Evolutionary conservation across 1,139 yeast species (phyloP).

Genomic region (Nakaseomyces bracarensis): DNA sequence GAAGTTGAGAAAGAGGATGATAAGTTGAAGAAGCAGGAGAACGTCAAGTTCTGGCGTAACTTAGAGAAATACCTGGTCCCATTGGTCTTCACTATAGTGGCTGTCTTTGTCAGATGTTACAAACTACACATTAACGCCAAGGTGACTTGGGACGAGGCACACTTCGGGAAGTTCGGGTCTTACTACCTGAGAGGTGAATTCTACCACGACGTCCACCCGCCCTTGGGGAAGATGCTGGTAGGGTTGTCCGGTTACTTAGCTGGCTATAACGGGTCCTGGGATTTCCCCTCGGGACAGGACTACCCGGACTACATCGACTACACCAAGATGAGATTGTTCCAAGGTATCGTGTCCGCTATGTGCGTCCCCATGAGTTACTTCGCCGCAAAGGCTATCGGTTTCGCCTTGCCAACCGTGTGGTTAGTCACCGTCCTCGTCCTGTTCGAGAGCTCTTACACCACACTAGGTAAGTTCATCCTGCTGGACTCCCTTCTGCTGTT

Average conservation of each 20-base stretch:
- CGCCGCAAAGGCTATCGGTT: conserved; percentile 80
- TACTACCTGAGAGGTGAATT: conserved; percentile 87
- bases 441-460: conserved; percentile 77
- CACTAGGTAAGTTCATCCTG: conserved; percentile 84
- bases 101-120: conserved; percentile 69
- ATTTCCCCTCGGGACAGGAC: conserved; percentile 76
- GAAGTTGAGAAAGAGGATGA: background rate
- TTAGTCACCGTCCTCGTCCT: conserved; percentile 79
- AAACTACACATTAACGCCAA: conserved; percentile 57
- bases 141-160: conserved; percentile 97
- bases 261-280: conserved; percentile 93
- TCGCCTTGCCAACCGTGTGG: conserved; percentile 79
- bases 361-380: conserved; percentile 92
- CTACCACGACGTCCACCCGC: conserved; percentile 98
- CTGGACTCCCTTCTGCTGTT: conserved; percentile 93
- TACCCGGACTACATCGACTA: conserved; percentile 85
- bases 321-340: conserved; percentile 88
- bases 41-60: conserved; percentile 20
- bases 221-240: conserved; percentile 93
- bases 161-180: conserved; percentile 92
- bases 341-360: conserved; percentile 80
- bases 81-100: conserved; percentile 50
- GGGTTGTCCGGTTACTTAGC: conserved; percentile 93
- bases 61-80: conserved; percentile 48
- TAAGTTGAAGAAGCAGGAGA: conserved; percentile 6